These are phyloP conservation scores for Hypoxylon sp. DNA, from an alignment of 2,329 filamentous ascomycete species.

Conservation along the genomic window DNA sequence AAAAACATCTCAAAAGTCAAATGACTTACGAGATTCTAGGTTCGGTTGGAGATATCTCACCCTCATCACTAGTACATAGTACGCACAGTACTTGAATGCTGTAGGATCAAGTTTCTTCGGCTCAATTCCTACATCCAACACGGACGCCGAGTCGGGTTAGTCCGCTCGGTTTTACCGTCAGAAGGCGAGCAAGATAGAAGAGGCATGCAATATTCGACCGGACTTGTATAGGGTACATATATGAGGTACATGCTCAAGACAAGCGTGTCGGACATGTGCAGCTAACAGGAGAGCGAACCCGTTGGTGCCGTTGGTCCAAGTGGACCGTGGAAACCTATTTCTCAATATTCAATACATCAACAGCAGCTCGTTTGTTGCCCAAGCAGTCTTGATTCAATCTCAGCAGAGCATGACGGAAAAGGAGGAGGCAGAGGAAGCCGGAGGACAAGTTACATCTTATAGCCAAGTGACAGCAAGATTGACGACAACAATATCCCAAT, in stretches of 20 bases:
- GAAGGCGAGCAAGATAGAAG: slow-evolving; percentile 21
- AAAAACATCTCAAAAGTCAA: too few species aligned
- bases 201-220: slow-evolving; percentile 26
- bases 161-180: slow-evolving; percentile 27
- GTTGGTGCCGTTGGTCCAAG: slow-evolving; percentile 28
- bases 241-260: too few species aligned
- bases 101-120: slow-evolving; percentile 23
- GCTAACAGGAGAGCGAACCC: slow-evolving; percentile 14
- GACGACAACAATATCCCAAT: too few species aligned
- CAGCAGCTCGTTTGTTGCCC: too few species aligned
- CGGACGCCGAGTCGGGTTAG: slow-evolving; percentile 27
- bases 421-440: slow-evolving; percentile 12
- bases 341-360: too few species aligned
- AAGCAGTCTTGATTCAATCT: slow-evolving; percentile 22
- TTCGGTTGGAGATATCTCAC: slow-evolving; percentile 26
- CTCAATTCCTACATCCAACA: slow-evolving; percentile 32
- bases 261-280: slow-evolving; percentile 20
- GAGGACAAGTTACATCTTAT: slow-evolving; percentile 26
- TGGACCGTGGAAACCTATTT: slow-evolving; percentile 31
- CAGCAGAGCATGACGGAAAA: slow-evolving; percentile 8
- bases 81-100: slow-evolving; percentile 17
- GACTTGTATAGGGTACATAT: slow-evolving; percentile 33
- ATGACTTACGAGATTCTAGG: slow-evolving; percentile 27
- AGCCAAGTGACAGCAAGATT: slow-evolving; percentile 35
- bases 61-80: too few species aligned